Conservation (phyloP, 176 grass and related monocot genomes). For the Oryza meyeriana region DNA sequence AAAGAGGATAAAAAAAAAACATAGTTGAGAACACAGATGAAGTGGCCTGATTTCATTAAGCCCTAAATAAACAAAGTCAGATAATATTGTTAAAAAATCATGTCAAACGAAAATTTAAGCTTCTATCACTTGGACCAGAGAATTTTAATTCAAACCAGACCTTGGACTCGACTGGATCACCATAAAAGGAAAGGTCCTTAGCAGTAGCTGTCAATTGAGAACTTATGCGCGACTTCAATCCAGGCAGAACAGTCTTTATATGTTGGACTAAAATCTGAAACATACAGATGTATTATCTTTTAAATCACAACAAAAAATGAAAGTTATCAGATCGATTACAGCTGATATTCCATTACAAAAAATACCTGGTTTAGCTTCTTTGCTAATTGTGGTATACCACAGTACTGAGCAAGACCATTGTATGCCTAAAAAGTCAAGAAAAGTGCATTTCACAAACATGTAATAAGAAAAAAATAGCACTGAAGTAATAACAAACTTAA, state of each 20-base stretch:
- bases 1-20: slow-evolving; percentile 20
- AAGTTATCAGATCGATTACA: background rate
- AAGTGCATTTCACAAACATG: slow-evolving; percentile 11
- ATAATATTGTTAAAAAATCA: background rate
- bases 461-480: slow-evolving; percentile 11
- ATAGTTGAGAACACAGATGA: slow-evolving; percentile 1
- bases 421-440: slow-evolving; percentile 65
- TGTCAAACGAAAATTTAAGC: background rate
- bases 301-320: slow-evolving; percentile 1
- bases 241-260: slow-evolving; percentile 84
- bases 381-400: slow-evolving; percentile 89
- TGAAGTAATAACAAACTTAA: slow-evolving; percentile 12
- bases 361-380: slow-evolving; percentile 95
- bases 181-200: slow-evolving; percentile 88
- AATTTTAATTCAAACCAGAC: slow-evolving; percentile 39
- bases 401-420: slow-evolving; percentile 83
- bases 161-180: slow-evolving; percentile 92
- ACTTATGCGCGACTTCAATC: slow-evolving; percentile 88
- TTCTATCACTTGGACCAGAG: slow-evolving; percentile 9
- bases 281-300: background rate
- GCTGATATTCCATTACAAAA: background rate
- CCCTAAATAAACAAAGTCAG: background rate
- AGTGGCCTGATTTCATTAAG: background rate
- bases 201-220: slow-evolving; percentile 77
- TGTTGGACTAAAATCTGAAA: slow-evolving; percentile 99